Base-by-base conservation (phyloP, 2,329 filamentous ascomycete species). In the Talaromyces sp. region DNA sequence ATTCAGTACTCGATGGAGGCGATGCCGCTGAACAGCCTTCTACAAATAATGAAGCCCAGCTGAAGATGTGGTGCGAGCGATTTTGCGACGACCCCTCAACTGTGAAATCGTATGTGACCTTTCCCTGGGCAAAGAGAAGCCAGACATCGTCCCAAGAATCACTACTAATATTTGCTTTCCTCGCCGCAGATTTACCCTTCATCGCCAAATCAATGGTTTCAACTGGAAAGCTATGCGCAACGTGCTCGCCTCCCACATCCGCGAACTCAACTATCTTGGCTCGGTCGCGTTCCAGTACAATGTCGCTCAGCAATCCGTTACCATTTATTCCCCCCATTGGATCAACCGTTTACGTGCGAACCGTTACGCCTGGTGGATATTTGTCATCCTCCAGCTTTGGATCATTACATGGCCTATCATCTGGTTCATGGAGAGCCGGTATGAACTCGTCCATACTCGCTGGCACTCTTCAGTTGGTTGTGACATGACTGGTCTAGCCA, bases 331-430 rank as follows among this genome's bases (percentile, higher is more conserved):
- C 1, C 72, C 72, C 2, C 69, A 72, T 40, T 72, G 69, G 65
- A 62, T 75, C 42, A 75, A 75, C 56, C 64, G 54, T 2, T 47
- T 71, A 1, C 70, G 72, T n/a, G 62, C 65, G 6, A 72, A 71
- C 47, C 29, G n/a, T 6, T 66, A 60, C 30, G 58, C 72, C 7
- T 75, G 67, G 62, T 75, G 66, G 66, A 8, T 36, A 3, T 67
- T 67, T 27, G 65, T 75, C 9, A 59, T 75, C 32, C 58, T 72
- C 7, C 72, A 74, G 48, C 63, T 75, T 7, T 75, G 72, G 72
- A 65, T 74, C 43, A 57, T 75, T 43, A 63, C 70, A 6, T 75
- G 72, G 72, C 72, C 72, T 0, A 54, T 73, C 1, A 70, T 75
- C 36, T 67, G 67, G 57, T 47, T 74, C 1, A 52, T 74, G 29